Evolutionary conservation across 2,329 filamentous ascomycete species (phyloP).

Genomic region (Volutella citrinella): DNA sequence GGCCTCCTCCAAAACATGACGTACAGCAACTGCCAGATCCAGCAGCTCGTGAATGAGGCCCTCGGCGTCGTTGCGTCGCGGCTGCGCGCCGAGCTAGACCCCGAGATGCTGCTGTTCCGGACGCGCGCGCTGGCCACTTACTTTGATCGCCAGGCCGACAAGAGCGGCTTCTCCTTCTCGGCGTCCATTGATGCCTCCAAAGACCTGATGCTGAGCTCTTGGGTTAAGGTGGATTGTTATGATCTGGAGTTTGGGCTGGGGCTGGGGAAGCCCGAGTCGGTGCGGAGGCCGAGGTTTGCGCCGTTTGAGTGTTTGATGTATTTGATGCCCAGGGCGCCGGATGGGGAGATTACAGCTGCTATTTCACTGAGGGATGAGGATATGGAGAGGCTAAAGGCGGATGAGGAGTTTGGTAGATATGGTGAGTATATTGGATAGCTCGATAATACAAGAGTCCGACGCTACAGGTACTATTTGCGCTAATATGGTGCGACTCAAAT

Average conservation of each 20-base stretch:
- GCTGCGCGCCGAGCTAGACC: conserved; percentile 38
- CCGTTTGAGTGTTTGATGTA: conserved; percentile 48
- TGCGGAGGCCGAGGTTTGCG: conserved; percentile 45
- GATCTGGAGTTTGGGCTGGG: conserved; percentile 45
- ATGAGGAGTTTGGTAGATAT: conserved; percentile 36
- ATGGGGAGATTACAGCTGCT: conserved; percentile 42
- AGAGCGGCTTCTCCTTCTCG: conserved; percentile 31
- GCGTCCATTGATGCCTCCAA: conserved; percentile 32
- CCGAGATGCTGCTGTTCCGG: conserved; percentile 30
- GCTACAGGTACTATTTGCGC: too few species aligned
- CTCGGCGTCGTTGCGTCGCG: conserved; percentile 35
- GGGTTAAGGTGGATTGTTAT: conserved; percentile 46
- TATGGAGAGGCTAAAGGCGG: conserved; percentile 39
- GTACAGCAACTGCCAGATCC: conserved; percentile 31
- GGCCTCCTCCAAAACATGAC: conserved; percentile 48
- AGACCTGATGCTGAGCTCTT: conserved; percentile 54
- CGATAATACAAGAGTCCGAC: too few species aligned
- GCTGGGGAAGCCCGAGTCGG: conserved; percentile 43
- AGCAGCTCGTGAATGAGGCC: conserved; percentile 25
- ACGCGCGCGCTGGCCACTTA: conserved; percentile 41
- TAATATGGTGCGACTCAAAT: too few species aligned
- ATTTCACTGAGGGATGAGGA: conserved; percentile 47
- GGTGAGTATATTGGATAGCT: conserved; percentile 18
- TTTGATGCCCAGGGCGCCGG: conserved; percentile 41
- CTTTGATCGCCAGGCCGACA: conserved; percentile 32